These are phyloP conservation scores for Coleophoma eucalyptorum DNA, from an alignment of 2,329 filamentous ascomycete species.

Conservation along the genomic window DNA sequence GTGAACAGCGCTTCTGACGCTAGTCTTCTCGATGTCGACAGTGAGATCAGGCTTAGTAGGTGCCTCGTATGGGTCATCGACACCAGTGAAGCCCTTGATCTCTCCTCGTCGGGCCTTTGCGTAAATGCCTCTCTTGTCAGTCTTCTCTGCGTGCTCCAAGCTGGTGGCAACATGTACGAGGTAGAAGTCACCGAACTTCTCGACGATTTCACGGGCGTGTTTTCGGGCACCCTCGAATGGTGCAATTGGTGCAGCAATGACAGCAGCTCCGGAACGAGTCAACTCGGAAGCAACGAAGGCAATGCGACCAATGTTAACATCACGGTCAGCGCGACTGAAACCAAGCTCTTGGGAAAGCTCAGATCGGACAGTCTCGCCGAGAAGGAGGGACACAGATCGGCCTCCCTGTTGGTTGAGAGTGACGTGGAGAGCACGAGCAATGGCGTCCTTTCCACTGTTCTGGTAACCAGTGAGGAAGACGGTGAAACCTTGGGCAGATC, in stretches of 20 bases:
- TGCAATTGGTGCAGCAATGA: constrained; percentile 94
- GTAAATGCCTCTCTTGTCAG: constrained; percentile 90
- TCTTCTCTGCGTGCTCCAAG: constrained; percentile 91
- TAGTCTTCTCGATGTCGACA: constrained; percentile 82
- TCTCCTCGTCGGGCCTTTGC: constrained; percentile 77
- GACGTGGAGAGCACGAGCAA: constrained; percentile 91
- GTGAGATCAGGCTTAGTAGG: constrained; percentile 78
- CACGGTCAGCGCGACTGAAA: constrained; percentile 88
- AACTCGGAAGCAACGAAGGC: constrained; percentile 95
- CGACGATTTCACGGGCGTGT: constrained; percentile 77
- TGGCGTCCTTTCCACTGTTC: constrained; percentile 95
- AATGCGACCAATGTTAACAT: constrained; percentile 93
- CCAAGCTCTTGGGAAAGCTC: constrained; percentile 94
- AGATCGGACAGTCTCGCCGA: constrained; percentile 90
- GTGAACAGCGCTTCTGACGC: constrained; percentile 89
- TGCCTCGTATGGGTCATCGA: constrained; percentile 93
- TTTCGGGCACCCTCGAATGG: constrained; percentile 78
- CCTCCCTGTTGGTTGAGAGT: constrained; percentile 98
- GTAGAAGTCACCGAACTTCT: constrained; percentile 89
- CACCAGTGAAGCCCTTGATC: constrained; percentile 97
- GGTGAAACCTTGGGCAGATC: constrained; percentile 91
- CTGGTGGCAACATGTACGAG: constrained; percentile 92
- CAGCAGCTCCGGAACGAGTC: constrained; percentile 86
- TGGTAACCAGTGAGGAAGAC: constrained; percentile 96
- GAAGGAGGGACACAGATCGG: constrained; percentile 86